Conservation (phyloP, 768 basidiomycete species). For the Daedaleopsis nitida region DNA sequence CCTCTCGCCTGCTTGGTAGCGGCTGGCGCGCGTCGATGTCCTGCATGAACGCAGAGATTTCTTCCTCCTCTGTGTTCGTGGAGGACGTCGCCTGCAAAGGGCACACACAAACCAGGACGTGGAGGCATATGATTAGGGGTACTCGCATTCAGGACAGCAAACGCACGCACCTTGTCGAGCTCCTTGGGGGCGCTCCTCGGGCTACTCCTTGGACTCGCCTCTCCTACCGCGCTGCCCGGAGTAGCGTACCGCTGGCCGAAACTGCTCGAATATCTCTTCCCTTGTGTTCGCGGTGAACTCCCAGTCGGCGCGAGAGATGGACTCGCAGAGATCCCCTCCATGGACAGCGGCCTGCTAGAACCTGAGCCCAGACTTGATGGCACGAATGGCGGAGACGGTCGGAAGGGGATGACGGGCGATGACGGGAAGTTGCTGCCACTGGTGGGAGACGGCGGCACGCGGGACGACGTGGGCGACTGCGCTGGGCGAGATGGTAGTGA, state of each 20-base stretch:
- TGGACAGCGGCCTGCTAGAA: conserved; percentile 41
- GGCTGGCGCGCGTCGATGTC: conserved; percentile 76
- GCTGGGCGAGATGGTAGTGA: conserved; percentile 39
- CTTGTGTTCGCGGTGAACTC: conserved; percentile 21
- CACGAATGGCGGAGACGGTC: conserved; percentile 41
- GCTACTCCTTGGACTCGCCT: conserved; percentile 43
- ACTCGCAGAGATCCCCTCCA: conserved; percentile 26
- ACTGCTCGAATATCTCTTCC: conserved; percentile 76
- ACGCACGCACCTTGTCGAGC: conserved; percentile 24
- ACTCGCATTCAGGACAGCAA: background rate
- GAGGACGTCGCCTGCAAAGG: conserved; percentile 42
- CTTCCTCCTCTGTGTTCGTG: conserved; percentile 67
- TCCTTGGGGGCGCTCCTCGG: conserved; percentile 40
- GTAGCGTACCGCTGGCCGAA: conserved; percentile 71
- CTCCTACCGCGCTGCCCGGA: conserved; percentile 39
- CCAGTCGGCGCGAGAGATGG: conserved; percentile 10
- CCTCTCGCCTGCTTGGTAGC: conserved; percentile 35
- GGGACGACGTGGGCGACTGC: conserved; percentile 45
- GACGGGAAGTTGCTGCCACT: conserved; percentile 31
- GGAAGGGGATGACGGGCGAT: conserved; percentile 36
- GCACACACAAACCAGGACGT: background rate
- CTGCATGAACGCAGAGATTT: conserved; percentile 76
- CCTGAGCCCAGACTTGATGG: conserved; percentile 47
- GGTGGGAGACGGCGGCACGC: conserved; percentile 43
- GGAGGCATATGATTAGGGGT: background rate